Evolutionary conservation across 441 rosid genomes (phyloP).

Genomic region (Brassica hybrid): DNA sequence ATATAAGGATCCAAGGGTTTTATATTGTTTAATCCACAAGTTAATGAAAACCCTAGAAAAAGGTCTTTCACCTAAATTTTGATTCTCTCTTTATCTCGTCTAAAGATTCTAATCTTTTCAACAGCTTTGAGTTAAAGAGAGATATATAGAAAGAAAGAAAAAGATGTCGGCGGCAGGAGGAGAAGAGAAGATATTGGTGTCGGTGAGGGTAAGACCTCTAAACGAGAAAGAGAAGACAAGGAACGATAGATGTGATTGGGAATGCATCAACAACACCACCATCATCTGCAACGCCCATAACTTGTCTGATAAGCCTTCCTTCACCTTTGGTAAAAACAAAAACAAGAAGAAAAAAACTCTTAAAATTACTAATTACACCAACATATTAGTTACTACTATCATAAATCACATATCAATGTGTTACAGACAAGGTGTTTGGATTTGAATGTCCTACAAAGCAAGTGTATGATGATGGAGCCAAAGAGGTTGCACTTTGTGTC

Average conservation of each 20-base stretch:
- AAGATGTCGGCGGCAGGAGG: conserved; percentile 37
- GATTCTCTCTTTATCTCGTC: background rate
- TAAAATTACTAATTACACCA: conserved; percentile 1
- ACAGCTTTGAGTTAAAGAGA: conserved; percentile 15
- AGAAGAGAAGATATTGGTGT: conserved; percentile 77
- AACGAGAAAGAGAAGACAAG: conserved; percentile 75
- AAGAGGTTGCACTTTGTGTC: conserved; percentile 78
- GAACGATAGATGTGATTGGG: conserved; percentile 84
- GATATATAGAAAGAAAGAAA: background rate
- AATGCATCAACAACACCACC: conserved; percentile 71
- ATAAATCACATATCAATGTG: background rate
- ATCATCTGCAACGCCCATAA: conserved; percentile 64
- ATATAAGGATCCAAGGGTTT: background rate
- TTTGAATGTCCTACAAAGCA: conserved; percentile 60
- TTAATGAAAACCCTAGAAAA: background rate
- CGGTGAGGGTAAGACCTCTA: conserved; percentile 85
- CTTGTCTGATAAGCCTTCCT: conserved; percentile 68
- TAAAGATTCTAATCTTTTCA: background rate
- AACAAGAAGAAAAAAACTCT: background rate
- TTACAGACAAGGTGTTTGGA: conserved; percentile 76
- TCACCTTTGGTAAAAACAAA: conserved; percentile 65
- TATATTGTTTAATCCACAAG: conserved; percentile 1
- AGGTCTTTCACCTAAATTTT: background rate
- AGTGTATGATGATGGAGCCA: conserved; percentile 82
- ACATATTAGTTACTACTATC: background rate